Percentiles rank a stretch among this genome's conserved stretches.
Evolutionary conservation across 306 rosid species (phyloP).

Genomic region (Castanopsis chinensis): DNA sequence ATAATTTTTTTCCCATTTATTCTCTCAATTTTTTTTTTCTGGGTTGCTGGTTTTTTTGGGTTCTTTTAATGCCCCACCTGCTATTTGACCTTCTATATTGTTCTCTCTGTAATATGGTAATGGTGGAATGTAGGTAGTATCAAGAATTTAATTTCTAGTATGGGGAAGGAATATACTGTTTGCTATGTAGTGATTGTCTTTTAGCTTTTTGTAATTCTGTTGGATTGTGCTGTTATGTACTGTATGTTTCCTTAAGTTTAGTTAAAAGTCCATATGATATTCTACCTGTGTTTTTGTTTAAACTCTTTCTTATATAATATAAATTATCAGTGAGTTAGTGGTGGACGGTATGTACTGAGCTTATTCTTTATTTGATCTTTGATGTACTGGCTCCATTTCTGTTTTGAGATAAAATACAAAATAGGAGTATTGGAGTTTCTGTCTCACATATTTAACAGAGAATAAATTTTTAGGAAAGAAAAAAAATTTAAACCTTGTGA

Average conservation of each 20-base stretch:
- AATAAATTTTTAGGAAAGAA: neutral
- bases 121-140: neutral
- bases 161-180: neutral
- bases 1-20: neutral
- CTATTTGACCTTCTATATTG: neutral
- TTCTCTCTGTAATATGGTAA: neutral
- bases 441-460: neutral
- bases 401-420: neutral
- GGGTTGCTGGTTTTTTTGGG: neutral
- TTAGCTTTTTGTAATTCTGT: neutral
- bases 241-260: neutral
- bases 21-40: constrained; percentile 6
- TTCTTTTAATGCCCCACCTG: neutral
- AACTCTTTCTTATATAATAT: neutral
- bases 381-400: neutral
- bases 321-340: neutral
- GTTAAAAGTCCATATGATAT: neutral
- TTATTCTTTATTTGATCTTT: neutral
- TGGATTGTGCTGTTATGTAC: neutral
- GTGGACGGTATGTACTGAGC: neutral
- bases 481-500: neutral
- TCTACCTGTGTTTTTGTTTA: neutral
- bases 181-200: neutral
- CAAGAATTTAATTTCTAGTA: neutral
- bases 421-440: neutral